phyloP scores from a whole-genome alignment of 2,329 filamentous ascomycete genomes.

The Colletotrichum sansevieriae region DNA sequence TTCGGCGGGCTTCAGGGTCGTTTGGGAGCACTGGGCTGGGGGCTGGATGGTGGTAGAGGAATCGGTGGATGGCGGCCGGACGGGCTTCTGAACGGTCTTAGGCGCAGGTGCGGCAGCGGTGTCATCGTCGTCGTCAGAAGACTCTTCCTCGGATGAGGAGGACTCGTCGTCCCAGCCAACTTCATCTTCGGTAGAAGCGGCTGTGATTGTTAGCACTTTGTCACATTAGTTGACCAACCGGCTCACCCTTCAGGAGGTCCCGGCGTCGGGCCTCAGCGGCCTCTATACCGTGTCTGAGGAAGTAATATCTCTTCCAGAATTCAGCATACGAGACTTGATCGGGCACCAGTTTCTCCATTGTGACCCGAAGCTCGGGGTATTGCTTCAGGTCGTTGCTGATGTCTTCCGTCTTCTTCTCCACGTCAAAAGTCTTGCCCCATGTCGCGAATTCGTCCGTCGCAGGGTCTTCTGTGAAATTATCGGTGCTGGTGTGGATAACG shows the following conservation, averaged over 20 bases:
- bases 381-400: constrained; percentile 87
- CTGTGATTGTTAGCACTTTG: constrained; percentile 53
- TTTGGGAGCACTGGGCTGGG: constrained; percentile 49
- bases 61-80: constrained; percentile 62
- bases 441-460: constrained; percentile 78
- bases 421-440: constrained; percentile 82
- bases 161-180: constrained; percentile 73
- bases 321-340: constrained; percentile 88
- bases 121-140: constrained; percentile 47
- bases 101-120: constrained; percentile 47
- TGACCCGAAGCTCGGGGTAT: constrained; percentile 85
- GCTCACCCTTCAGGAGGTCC: constrained; percentile 89
- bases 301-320: constrained; percentile 98
- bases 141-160: constrained; percentile 51
- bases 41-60: constrained; percentile 74
- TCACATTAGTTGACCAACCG: neutral
- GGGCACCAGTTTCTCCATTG: constrained; percentile 97
- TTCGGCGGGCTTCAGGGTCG: constrained; percentile 71
- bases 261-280: constrained; percentile 89
- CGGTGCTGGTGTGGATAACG: constrained; percentile 87
- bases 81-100: constrained; percentile 48
- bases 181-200: constrained; percentile 79
- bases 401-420: constrained; percentile 85
- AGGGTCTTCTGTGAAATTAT: constrained; percentile 88
- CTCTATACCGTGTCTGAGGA: constrained; percentile 91